Conservation (phyloP, 352 stramenopile genomes). For the Phytophthora palmivora region DNA sequence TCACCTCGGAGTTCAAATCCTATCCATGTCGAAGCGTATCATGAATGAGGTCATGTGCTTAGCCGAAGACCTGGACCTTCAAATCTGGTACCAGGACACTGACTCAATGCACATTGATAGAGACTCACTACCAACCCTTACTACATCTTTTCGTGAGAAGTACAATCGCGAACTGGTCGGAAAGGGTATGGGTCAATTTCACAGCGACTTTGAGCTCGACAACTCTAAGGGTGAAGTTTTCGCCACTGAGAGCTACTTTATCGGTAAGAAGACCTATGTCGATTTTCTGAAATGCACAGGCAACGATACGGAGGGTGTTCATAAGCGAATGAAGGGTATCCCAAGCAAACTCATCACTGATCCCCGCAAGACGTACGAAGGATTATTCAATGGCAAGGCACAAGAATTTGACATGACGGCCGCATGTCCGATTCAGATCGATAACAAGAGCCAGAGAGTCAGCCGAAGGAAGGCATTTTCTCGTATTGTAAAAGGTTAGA, state of each 20-base stretch:
- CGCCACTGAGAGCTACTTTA: neutral
- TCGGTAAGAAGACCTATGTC: neutral
- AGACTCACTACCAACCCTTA: neutral
- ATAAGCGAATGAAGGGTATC: neutral
- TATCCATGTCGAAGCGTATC: neutral
- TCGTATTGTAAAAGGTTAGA: too few relatives aligned
- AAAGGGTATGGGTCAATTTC: neutral
- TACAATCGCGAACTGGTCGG: neutral
- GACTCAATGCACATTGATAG: neutral
- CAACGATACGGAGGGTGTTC: neutral
- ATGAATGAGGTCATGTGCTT: conserved; percentile 4
- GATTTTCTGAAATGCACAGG: neutral
- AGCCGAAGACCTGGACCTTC: neutral
- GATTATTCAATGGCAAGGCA: neutral
- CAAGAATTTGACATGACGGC: neutral
- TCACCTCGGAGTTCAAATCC: conserved; percentile 2
- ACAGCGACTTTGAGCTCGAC: neutral
- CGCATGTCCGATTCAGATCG: neutral
- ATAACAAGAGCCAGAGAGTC: too few relatives aligned
- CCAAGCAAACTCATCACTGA: neutral
- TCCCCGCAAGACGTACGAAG: neutral
- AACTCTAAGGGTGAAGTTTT: neutral
- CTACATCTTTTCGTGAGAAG: neutral
- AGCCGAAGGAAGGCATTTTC: too few relatives aligned
- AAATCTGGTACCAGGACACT: neutral